A percentile compares a stretch with the other conserved stretches of the same genome.
Conservation (phyloP, 2,329 filamentous ascomycete genomes). For the Ascochyta fabae region DNA sequence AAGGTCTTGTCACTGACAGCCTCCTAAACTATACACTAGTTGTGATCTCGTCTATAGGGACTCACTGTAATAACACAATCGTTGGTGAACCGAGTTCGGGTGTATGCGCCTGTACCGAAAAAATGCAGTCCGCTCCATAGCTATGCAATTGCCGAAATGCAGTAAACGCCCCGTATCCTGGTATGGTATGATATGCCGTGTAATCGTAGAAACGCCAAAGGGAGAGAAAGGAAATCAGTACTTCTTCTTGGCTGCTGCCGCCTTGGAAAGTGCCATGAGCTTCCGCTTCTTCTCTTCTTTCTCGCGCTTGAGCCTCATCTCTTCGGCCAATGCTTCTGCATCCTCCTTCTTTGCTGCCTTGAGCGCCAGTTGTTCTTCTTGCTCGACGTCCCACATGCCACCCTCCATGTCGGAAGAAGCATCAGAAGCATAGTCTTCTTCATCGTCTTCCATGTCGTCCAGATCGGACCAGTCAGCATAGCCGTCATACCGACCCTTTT, state of each 20-base stretch:
- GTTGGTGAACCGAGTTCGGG: constrained; percentile 20
- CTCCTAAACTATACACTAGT: constrained; percentile 28
- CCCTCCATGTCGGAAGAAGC: constrained; percentile 81
- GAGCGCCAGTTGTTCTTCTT: constrained; percentile 71
- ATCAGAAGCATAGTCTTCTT: constrained; percentile 70
- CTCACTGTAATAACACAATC: constrained; percentile 28
- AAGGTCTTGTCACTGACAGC: constrained; percentile 3
- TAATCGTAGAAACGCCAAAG: constrained; percentile 37
- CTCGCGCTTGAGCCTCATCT: constrained; percentile 45
- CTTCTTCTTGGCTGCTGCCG: constrained; percentile 40
- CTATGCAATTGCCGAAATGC: constrained; percentile 41
- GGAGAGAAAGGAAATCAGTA: constrained; percentile 28
- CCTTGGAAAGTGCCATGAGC: constrained; percentile 37
- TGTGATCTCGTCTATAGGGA: constrained; percentile 20
- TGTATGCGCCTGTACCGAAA: constrained; percentile 27
- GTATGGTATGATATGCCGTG: constrained; percentile 35
- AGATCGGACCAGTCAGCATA: constrained; percentile 51
- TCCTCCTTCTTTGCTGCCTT: constrained; percentile 71
- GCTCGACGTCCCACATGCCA: constrained; percentile 73
- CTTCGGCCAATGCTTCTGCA: constrained; percentile 66
- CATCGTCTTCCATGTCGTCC: constrained; percentile 56
- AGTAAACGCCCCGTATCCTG: constrained; percentile 30
- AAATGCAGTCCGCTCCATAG: constrained; percentile 35
- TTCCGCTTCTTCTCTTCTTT: constrained; percentile 48
- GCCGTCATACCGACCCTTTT: constrained; percentile 44